Evolutionary conservation across 495 filamentous ascomycete genomes (phyloP), one percentile per base, ranked within the genome.

Genomic region (Talaromyces ruber): DNA sequence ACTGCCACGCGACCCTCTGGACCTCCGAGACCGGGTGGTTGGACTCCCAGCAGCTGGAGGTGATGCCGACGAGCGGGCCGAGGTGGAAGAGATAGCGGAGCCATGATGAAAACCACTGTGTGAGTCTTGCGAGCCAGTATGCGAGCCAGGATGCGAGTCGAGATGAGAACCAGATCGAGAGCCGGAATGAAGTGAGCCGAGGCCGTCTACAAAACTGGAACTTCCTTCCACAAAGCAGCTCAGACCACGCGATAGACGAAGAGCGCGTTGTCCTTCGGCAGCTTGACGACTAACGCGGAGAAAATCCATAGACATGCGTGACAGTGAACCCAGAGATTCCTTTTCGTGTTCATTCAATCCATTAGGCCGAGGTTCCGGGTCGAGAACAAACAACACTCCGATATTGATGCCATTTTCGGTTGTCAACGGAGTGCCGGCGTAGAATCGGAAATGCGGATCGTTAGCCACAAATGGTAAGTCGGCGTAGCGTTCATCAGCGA

Each of bases 391-490:
- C 53, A 90, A 78, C 18, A 82, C 86, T 25, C 89, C 89, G 64
- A 93, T 86, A 26, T 87, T 85, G 66, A 90, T 82, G 9, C 84
- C 86, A 11, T 79, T 81, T 5, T 82, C 84, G 0, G 86, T 89
- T 4, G 86, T 81, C 26, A 93, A 79, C 3, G 76, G 75, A 0
- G 78, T 81, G 54, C 80, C 80, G 7, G 79, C 80, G 53, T 76
- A 81, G 60, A 78, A 82, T 54, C 67, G 73, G 56, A 78, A 82
- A 30, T 71, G 29, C 0, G 79, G 80, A 1, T 74, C 65, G 0
- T 66, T 72, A 18, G 70, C 60, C 5, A 83, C 79, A 47, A 80
- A 80, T 0, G 74, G 64, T 3, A 80, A 64, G 0, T 68, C 39
- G 22, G 71, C 74, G 56, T 75, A 83, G 16, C 74, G 72, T 16